Evolutionary conservation across 257 asterid genomes (phyloP), one percentile per base, ranked within the genome.

Genomic region (Ilex aquifolium): DNA sequence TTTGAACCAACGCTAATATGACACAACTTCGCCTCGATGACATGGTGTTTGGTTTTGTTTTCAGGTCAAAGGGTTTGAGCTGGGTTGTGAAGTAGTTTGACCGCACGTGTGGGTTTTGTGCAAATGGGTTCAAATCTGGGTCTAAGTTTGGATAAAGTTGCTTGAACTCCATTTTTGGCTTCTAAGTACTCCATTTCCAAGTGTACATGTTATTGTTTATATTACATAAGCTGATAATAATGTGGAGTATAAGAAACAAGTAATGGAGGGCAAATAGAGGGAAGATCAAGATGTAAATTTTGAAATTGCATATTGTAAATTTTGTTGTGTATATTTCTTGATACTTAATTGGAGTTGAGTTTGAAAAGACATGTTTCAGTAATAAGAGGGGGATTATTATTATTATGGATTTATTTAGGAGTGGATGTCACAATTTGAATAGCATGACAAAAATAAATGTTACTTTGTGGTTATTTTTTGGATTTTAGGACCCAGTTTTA

Each of bases 1-100:
- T 32, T 64, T 91, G 75, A 86, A 67, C 42, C 74, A 68, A 54
- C 36, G 60, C 76, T 79, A 76, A 72, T 55, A 39, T 78, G 85
- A 21, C 68, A 65, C 78, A 6, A 3, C 1, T 13, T 31, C 0
- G 48, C 57, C 67, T 73, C 57, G 54, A 69, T 29, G 52, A 29
- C 61, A 32, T 69, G 72, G 74, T 65, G 52, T 46, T 14, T 46
- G 13, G 7, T 42, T 6, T 0, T 11, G 0, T 11, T 42, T 44
- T 56, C 16, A 0, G n/a, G 9, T 12, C 29, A 3, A 6, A 5
- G 77, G 52, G 52, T 46, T 10, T 64, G 68, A 71, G 71, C 46
- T 14, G 52, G 71, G 52, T 14, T 36, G 42, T 36, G 42, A 36
- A 36, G 42, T 36, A 21, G 42, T 36, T 4, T 46, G 12, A 46